Conservation (phyloP, 148 eudicot genomes). For the Selenicereus undatus region DNA sequence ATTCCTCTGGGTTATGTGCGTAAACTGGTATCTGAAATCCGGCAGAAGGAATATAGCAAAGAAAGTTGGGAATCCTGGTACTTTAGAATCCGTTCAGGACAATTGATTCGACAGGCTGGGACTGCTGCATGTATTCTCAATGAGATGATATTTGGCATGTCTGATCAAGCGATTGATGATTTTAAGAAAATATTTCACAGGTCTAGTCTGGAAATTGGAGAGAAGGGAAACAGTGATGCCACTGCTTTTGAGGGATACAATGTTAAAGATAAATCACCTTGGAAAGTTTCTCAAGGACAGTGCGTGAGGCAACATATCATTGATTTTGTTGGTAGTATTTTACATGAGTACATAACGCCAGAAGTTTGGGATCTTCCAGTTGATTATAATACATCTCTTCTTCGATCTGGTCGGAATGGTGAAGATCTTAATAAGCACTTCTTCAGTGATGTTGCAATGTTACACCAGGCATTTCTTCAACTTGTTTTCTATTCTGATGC, state of each 20-base stretch:
- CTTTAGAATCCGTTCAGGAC: conserved; percentile 62
- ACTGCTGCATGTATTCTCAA: conserved; percentile 80
- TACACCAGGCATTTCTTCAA: conserved; percentile 55
- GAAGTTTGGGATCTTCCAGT: conserved; percentile 89
- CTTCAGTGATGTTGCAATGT: conserved; percentile 68
- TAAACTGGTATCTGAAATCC: conserved; percentile 62
- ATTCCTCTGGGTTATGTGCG: conserved; percentile 72
- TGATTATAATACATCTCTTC: conserved; percentile 39
- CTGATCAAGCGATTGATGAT: conserved; percentile 49
- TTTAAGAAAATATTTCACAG: conserved; percentile 45
- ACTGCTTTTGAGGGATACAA: conserved; percentile 18
- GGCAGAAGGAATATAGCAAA: conserved; percentile 47
- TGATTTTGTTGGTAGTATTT: conserved; percentile 64
- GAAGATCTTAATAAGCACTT: conserved; percentile 53
- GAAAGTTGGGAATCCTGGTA: conserved; percentile 94
- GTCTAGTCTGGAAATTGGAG: conserved; percentile 25
- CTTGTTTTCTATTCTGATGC: conserved; percentile 6
- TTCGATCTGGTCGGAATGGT: conserved; percentile 42
- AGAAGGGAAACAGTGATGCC: conserved; percentile 25
- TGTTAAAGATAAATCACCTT: conserved; percentile 29
- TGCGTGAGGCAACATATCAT: conserved; percentile 46
- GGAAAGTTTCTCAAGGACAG: conserved; percentile 38
- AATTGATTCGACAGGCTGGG: conserved; percentile 75
- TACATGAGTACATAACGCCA: conserved; percentile 72
- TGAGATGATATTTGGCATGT: conserved; percentile 85